Percentiles rank a stretch among this genome's conserved stretches.
Conservation (phyloP, 2,329 filamentous ascomycete genomes). For the Aplosporella prunicola region DNA sequence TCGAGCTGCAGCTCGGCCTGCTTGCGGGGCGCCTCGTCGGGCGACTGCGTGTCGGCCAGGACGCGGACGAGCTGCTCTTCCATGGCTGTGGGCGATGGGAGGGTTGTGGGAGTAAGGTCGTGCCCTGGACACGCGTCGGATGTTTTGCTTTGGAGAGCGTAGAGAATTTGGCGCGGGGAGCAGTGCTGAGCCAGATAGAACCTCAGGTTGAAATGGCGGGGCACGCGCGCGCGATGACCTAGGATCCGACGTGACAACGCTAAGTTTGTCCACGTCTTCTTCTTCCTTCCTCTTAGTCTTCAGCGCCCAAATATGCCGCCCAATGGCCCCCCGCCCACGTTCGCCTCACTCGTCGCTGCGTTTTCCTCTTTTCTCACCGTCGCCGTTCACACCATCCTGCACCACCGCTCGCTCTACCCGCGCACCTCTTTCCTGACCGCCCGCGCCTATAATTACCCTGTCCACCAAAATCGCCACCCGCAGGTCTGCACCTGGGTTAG, state of each 20-base stretch:
- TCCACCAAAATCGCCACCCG: conserved; percentile 79
- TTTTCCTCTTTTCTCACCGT: conserved; percentile 76
- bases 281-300: too few species aligned
- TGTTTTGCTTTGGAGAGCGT: conserved; percentile 3
- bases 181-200: too few species aligned
- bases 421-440: conserved; percentile 65
- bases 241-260: too few species aligned
- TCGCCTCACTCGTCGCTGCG: conserved; percentile 53
- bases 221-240: too few species aligned
- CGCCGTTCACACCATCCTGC: conserved; percentile 77
- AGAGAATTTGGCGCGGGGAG: background rate
- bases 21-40: conserved; percentile 67
- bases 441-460: conserved; percentile 72
- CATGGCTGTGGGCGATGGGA: conserved; percentile 42
- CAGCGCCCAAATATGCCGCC: too few species aligned
- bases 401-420: conserved; percentile 73
- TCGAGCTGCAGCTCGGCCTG: conserved; percentile 78
- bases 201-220: too few species aligned
- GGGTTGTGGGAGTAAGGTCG: background rate
- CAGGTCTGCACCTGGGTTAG: conserved; percentile 77
- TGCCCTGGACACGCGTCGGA: conserved; percentile 13
- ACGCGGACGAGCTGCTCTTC: conserved; percentile 87
- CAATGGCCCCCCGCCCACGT: conserved; percentile 19
- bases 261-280: too few species aligned
- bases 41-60: conserved; percentile 74